These are phyloP conservation scores for Hypoxylon sp. DNA, from an alignment of 2,329 filamentous ascomycete genomes.

Conservation along the genomic window DNA sequence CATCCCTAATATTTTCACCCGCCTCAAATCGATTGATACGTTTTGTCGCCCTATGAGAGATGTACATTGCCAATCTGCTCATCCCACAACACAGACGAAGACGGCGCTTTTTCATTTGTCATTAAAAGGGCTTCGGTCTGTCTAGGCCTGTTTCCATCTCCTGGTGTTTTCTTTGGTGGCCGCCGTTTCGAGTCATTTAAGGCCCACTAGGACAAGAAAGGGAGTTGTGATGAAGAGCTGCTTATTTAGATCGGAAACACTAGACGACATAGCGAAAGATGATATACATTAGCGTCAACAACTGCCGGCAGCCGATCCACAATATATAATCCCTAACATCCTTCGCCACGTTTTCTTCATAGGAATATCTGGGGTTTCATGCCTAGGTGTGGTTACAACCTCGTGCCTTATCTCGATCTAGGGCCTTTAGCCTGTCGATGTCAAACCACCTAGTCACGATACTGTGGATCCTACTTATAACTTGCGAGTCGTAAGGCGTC, in stretches of 20 bases:
- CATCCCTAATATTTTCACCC: not conserved
- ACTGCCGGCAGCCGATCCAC: slow-evolving; percentile 20
- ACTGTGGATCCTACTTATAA: slow-evolving; percentile 21
- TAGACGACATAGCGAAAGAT: slow-evolving; percentile 26
- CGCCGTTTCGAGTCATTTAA: slow-evolving; percentile 34
- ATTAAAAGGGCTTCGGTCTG: slow-evolving; percentile 3
- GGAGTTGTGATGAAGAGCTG: not conserved
- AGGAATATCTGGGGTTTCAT: slow-evolving; percentile 33
- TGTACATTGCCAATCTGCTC: not conserved
- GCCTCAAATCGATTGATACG: not conserved
- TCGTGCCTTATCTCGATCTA: slow-evolving; percentile 6
- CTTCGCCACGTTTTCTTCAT: not conserved
- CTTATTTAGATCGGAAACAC: slow-evolving; percentile 22
- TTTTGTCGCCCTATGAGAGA: not conserved
- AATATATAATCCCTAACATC: slow-evolving; percentile 1
- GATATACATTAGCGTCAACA: slow-evolving; percentile 21
- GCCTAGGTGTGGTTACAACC: slow-evolving; percentile 1
- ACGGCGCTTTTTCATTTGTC: slow-evolving; percentile 9
- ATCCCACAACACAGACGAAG: slow-evolving; percentile 17
- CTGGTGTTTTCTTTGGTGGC: not conserved
- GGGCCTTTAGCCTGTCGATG: not conserved
- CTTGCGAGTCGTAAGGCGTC: slow-evolving; percentile 32
- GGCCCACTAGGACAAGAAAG: slow-evolving; percentile 8
- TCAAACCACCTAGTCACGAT: slow-evolving; percentile 13
- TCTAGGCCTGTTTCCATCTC: slow-evolving; percentile 9